Evolutionary conservation across 176 grass and related monocot genomes (phyloP), one percentile per base, ranked within the genome.

Genomic region (Phoenix roebelenii): DNA sequence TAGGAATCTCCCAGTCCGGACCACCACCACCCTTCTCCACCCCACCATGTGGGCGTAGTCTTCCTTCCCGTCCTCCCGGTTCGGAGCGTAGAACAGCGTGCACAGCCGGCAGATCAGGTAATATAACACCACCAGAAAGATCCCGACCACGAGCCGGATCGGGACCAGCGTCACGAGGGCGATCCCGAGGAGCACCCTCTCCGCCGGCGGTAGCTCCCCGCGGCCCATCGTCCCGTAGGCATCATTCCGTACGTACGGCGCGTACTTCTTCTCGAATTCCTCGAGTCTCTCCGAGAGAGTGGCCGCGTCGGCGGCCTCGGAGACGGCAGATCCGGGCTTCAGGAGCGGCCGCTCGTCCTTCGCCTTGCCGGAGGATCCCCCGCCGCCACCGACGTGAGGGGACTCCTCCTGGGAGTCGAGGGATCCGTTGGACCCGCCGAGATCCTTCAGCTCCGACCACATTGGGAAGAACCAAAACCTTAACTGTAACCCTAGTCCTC

Each of bases 251-350:
- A 71, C 86, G 67, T 76, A 95, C 0, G 90, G 77, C 0, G 86
- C 90, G 68, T 79, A 95, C 80, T 80, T 89, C 68, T 67, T 69
- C 60, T 89, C 86, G 17, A 95, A 68, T 15, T 95, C 86, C 71
- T 86, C 77, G 1, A 72, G 49, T 52, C 58, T 69, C 23, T 65
- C 81, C 6, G 10, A 44, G 35, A 9, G 10, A 69, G 3, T 32
- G 24, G 22, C 58, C 32, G 61, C 50, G 4, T 20, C 6, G 0
- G 28, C 2, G 9, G 69, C 35, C 12, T 20, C 5, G 3, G 48
- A 29, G 15, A 65, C 16, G 14, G 56, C 9, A 2, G 79, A 22
- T 5, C 64, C n/a, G 23, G 79, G 74, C 16, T 68, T 68, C 55
- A 77, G 88, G 51, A 78, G 83, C 59, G 62, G 88, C 59, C 28